Evolutionary conservation across 345 rosid species (phyloP).

Genomic region (Theobroma cacao): DNA sequence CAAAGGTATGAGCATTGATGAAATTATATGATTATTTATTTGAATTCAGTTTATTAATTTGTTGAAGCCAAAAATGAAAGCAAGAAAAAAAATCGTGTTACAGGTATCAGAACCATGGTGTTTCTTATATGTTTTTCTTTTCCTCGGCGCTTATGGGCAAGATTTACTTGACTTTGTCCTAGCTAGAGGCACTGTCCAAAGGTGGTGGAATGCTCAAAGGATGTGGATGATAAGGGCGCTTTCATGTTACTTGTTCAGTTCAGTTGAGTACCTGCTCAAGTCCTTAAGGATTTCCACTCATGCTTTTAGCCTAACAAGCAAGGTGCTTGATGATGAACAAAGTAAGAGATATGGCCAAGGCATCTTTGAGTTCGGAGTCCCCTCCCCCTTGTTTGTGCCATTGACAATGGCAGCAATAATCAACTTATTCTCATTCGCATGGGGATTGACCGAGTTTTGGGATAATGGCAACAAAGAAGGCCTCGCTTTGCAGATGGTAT

Average conservation of each 20-base stretch:
- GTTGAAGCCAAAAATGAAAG: background rate
- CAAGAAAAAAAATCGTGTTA: too few relatives aligned
- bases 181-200: constrained; percentile 37
- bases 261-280: constrained; percentile 38
- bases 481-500: constrained; percentile 31
- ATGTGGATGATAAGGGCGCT: constrained; percentile 48
- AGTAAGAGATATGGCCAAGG: constrained; percentile 48
- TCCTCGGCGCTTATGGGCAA: constrained; percentile 53
- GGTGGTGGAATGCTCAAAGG: constrained; percentile 76
- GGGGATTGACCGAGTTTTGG: constrained; percentile 23
- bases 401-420: constrained; percentile 38
- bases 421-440: constrained; percentile 39
- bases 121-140: constrained; percentile 49
- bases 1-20: constrained; percentile 34
- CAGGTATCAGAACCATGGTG: constrained; percentile 64
- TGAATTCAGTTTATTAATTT: background rate
- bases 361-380: constrained; percentile 51
- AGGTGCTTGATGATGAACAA: constrained; percentile 46
- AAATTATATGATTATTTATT: background rate
- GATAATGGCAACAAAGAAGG: constrained; percentile 22
- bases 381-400: constrained; percentile 49
- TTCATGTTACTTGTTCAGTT: constrained; percentile 37
- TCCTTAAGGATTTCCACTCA: constrained; percentile 38
- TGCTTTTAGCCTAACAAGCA: constrained; percentile 57
- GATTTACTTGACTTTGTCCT: constrained; percentile 39